These are phyloP conservation scores for Aureobasidium sp. DNA, from an alignment of 2,329 filamentous ascomycete genomes.

Conservation along the genomic window DNA sequence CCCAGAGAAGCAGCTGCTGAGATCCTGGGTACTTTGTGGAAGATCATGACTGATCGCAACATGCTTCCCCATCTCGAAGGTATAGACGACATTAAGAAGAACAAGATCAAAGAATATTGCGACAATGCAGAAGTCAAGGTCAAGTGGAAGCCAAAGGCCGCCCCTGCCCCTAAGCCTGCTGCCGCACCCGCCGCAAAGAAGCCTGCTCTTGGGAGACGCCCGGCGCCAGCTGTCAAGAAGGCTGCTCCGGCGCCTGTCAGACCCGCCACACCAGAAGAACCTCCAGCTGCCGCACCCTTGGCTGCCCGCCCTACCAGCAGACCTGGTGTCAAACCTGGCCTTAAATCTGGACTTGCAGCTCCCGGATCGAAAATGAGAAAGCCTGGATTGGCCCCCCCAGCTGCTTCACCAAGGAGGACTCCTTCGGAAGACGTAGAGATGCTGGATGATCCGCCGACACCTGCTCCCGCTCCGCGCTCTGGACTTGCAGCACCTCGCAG, in stretches of 20 bases:
- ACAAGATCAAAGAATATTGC: conserved; percentile 88
- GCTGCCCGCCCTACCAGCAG: conserved; percentile 54
- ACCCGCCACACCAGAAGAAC: conserved; percentile 35
- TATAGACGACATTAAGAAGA: conserved; percentile 90
- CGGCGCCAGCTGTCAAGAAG: conserved; percentile 38
- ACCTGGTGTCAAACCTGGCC: conserved; percentile 36
- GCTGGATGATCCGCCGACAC: conserved; percentile 24
- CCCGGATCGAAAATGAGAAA: conserved; percentile 37
- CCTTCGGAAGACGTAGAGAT: conserved; percentile 49
- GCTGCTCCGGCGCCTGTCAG: conserved; percentile 36
- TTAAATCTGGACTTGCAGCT: conserved; percentile 34
- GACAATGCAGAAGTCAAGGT: conserved; percentile 77
- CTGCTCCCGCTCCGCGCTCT: conserved; percentile 34
- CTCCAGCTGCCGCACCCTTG: conserved; percentile 47
- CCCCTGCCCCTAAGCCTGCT: conserved; percentile 51
- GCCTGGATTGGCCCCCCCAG: conserved; percentile 28
- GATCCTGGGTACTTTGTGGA: conserved; percentile 90
- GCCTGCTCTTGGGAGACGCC: conserved; percentile 43
- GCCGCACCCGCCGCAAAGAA: conserved; percentile 51
- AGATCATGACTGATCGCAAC: conserved; percentile 91
- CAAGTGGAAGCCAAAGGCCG: conserved; percentile 84
- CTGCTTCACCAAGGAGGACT: conserved; percentile 29
- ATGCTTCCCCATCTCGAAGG: conserved; percentile 92
- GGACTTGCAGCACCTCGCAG: conserved; percentile 50
- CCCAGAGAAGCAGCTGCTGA: conserved; percentile 86